Evolutionary conservation across 108 stramenopile species (phyloP).

Genomic region (Mediolabrus comicus): DNA sequence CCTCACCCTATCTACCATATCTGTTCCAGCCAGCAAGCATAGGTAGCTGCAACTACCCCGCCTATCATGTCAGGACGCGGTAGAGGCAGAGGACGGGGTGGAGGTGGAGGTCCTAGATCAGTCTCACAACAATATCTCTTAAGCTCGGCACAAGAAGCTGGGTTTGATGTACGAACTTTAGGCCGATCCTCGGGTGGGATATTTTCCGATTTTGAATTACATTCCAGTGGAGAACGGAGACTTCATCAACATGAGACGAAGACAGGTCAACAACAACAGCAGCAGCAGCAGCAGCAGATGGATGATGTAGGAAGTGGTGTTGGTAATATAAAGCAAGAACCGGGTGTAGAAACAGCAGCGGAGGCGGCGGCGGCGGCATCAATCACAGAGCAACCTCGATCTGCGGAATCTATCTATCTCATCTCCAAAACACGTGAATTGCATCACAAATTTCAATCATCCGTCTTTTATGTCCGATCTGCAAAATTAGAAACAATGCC

Average conservation of each 20-base stretch:
- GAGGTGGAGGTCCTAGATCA: constrained; percentile 48
- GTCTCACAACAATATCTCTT: constrained; percentile 62
- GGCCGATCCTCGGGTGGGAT: constrained; percentile 47
- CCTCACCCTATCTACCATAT: no score
- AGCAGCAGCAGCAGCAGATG: no score
- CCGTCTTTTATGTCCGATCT: constrained; percentile 57
- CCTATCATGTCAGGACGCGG: constrained; percentile 35
- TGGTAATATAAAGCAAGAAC: constrained; percentile 5
- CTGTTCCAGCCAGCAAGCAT: no score
- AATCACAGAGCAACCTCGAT: constrained; percentile 11
- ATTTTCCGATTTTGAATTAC: constrained; percentile 60
- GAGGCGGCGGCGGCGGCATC: constrained; percentile 12
- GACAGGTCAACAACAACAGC: no score
- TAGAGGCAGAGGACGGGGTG: constrained; percentile 59
- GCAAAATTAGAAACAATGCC: constrained; percentile 46
- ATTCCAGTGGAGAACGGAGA: constrained; percentile 47
- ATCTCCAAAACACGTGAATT: constrained; percentile 70
- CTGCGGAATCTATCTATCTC: constrained; percentile 45
- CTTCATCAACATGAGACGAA: neutral
- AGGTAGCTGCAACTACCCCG: neutral
- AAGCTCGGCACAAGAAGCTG: constrained; percentile 70
- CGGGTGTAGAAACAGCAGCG: neutral
- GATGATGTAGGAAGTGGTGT: constrained; percentile 1
- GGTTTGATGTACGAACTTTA: constrained; percentile 61
- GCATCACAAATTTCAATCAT: constrained; percentile 59